Conservation (phyloP, 495 filamentous ascomycete genomes). For the Eremomyces bilateralis region DNA sequence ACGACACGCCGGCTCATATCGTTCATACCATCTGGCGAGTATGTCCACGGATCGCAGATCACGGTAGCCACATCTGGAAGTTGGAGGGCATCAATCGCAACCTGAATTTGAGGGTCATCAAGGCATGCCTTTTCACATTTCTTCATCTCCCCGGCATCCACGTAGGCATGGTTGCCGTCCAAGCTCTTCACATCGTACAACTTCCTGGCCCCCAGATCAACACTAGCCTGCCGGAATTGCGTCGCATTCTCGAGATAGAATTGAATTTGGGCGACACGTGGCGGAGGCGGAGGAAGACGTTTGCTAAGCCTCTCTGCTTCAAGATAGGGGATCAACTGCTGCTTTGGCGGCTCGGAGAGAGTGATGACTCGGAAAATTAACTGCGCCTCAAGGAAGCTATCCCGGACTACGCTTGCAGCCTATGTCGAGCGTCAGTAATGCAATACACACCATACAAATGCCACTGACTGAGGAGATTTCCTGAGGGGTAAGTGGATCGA, state of each 20-base stretch:
- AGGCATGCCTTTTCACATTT: neutral
- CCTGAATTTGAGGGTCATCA: constrained; percentile 1
- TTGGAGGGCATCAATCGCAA: constrained; percentile 5
- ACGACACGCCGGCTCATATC: constrained; percentile 6
- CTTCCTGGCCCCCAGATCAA: constrained; percentile 5
- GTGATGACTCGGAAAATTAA: too few species aligned
- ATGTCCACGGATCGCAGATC: constrained; percentile 8
- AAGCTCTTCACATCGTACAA: neutral
- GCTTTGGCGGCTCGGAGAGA: constrained; percentile 9
- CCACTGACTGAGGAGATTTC: too few species aligned
- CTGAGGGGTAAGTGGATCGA: too few species aligned
- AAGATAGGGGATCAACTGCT: constrained; percentile 7
- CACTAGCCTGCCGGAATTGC: constrained; percentile 3
- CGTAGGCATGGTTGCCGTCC: constrained; percentile 3
- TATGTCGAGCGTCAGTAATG: too few species aligned
- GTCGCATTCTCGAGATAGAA: constrained; percentile 4
- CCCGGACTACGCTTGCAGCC: too few species aligned
- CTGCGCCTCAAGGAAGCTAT: too few species aligned
- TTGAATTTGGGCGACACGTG: constrained; percentile 6
- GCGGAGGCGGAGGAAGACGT: constrained; percentile 2
- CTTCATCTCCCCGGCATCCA: too few species aligned
- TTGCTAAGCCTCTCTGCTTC: constrained; percentile 7
- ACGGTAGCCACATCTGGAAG: constrained; percentile 6
- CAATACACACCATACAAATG: too few species aligned
- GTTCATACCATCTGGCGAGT: constrained; percentile 4